Percentiles rank a stretch among this genome's conserved stretches.
phyloP scores from a whole-genome alignment of 768 basidiomycete species.

The Gloeophyllum trabeum region DNA sequence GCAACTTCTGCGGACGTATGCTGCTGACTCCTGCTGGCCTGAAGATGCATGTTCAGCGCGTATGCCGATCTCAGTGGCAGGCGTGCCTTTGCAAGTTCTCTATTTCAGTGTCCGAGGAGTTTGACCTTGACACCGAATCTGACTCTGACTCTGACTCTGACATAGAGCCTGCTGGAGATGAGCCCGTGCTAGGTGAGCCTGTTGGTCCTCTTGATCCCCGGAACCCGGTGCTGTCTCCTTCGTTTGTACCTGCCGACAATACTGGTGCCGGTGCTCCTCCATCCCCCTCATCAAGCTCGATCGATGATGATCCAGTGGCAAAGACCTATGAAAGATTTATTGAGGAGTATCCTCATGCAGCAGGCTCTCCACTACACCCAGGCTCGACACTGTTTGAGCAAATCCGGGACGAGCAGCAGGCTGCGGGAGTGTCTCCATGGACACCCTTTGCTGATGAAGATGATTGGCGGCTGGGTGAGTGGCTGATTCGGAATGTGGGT shows the following conservation, averaged over 20 bases:
- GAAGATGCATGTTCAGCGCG: neutral
- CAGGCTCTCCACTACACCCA: slow-evolving; percentile 1
- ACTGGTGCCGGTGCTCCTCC: too few species aligned
- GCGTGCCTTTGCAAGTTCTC: neutral
- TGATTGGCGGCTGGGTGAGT: slow-evolving; percentile 20
- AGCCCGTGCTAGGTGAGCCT: neutral
- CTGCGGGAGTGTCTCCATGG: slow-evolving; percentile 8
- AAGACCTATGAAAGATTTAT: slow-evolving; percentile 6
- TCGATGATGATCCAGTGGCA: neutral
- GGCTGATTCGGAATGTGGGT: slow-evolving; percentile 18
- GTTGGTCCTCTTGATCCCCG: neutral
- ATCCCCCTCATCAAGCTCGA: neutral
- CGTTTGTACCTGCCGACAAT: neutral
- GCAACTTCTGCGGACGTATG: neutral
- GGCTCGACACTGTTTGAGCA: slow-evolving; percentile 11
- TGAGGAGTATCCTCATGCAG: slow-evolving; percentile 7
- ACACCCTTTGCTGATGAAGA: slow-evolving; percentile 18
- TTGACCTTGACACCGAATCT: neutral
- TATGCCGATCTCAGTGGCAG: too few species aligned
- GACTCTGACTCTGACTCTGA: neutral
- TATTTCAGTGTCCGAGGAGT: neutral
- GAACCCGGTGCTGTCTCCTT: neutral
- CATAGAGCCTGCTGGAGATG: neutral
- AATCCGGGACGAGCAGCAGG: slow-evolving; percentile 2
- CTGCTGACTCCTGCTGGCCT: neutral